Base-by-base conservation (phyloP, 345 rosid species). In the Bruguiera parviflora region DNA sequence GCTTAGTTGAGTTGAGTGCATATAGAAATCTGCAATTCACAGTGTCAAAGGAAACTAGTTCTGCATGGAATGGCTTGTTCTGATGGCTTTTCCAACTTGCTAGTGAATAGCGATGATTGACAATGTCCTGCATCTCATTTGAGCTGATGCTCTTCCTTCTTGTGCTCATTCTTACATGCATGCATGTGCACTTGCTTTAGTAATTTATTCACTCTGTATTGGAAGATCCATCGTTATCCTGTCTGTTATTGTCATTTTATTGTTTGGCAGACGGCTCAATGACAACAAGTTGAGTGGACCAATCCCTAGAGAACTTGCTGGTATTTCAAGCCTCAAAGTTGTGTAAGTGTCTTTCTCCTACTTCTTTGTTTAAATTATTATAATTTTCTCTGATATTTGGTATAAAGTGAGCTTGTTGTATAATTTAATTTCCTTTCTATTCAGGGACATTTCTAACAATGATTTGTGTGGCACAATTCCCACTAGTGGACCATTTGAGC, bases 401-500 rank as follows among this genome's bases (percentile, higher is more conserved):
- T 70, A 22, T 18, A 71, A 32, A 58, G 24, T 31, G 11, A 52
- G 15, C 21, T 7, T 32, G 21, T 24, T 53, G 27, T 25, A 11
- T 22, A 9, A 53, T 25, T 55, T 9, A 1, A 29, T 72, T 18
- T 75, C 64, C 63, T 75, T 70, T 51, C 65, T 71, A 67, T 65
- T 46, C 77, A 92, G 96, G 66, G 94, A 92, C 69, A 88, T 89
- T 52, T 82, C 98, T 1, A 87, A 58, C 83, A 92, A 92, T 82
- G 78, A 92, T 79, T 71, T 89, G 25, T 89, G 98, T 72, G 98
- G 98, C 79, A 87, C 96, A 53, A 85, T 92, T 78, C 98, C 98
- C 65, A 80, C 94, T 46, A 79, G 51, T 3, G 94, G 92, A 64
- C 89, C 99, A 61, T 95, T 92, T 75, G 79, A 77, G 73, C 93